Conservation (phyloP, 2,329 filamentous ascomycete species). For the Aspergillus novofumigatus region DNA sequence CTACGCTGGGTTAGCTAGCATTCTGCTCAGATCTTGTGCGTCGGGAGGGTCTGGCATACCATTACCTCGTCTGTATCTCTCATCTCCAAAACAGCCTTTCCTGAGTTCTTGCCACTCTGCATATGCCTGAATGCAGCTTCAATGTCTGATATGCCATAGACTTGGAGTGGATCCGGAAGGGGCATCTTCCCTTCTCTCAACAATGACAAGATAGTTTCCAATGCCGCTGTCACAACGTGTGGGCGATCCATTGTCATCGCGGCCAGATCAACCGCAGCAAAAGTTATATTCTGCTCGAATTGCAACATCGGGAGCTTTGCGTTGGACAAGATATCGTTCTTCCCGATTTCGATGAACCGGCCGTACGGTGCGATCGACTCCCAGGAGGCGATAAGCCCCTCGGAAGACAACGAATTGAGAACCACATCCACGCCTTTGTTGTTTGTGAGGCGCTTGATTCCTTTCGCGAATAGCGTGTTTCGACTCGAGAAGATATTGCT, state of each 20-base stretch:
- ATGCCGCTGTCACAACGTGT: neutral
- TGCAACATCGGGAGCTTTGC: conserved; percentile 9
- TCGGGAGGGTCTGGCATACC: neutral
- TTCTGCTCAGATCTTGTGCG: neutral
- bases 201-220: conserved; percentile 1
- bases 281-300: conserved; percentile 7
- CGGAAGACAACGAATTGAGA: conserved; percentile 23
- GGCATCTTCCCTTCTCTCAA: conserved; percentile 16
- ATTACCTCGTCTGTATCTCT: conserved; percentile 1
- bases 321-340: conserved; percentile 6
- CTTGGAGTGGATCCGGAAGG: conserved; percentile 26
- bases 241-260: conserved; percentile 4
- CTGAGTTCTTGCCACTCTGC: conserved; percentile 33
- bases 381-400: conserved; percentile 24
- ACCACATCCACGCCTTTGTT: conserved; percentile 22
- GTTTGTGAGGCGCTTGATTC: conserved; percentile 15
- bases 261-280: conserved; percentile 4
- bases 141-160: conserved; percentile 24
- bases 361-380: conserved; percentile 24
- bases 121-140: conserved; percentile 28
- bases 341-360: conserved; percentile 18
- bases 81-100: conserved; percentile 33
- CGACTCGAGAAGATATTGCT: conserved; percentile 25
- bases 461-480: conserved; percentile 19
- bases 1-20: neutral